Percentiles rank a stretch among this genome's conserved stretches.
Evolutionary conservation across 257 asterid species (phyloP).

Genomic region (Parsonsia alboflavescens): DNA sequence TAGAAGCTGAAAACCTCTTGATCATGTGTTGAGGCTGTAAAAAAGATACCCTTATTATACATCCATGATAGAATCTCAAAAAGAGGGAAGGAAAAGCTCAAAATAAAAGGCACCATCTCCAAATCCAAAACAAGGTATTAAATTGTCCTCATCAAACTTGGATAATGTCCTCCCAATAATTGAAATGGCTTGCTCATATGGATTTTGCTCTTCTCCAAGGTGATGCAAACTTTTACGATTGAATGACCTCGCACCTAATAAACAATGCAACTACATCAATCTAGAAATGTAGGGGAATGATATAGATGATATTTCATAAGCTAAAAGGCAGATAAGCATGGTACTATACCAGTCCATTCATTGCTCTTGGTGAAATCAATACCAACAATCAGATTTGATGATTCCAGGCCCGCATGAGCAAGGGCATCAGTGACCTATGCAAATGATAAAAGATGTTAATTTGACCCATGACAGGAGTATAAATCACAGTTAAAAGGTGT

Average conservation of each 20-base stretch:
- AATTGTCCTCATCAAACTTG: conserved; percentile 87
- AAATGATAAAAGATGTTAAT: conserved; percentile 4
- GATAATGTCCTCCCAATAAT: conserved; percentile 89
- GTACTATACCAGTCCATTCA: conserved; percentile 81
- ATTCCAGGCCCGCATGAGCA: conserved; percentile 89
- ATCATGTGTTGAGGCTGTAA: conserved; percentile 96
- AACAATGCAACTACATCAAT: conserved; percentile 5
- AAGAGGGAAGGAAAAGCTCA: conserved; percentile 9
- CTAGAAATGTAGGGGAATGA: background rate
- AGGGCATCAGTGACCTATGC: conserved; percentile 87
- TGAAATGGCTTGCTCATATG: conserved; percentile 94
- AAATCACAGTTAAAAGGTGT: background rate
- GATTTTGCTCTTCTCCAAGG: conserved; percentile 71
- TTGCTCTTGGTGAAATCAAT: conserved; percentile 98
- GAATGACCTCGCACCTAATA: conserved; percentile 78
- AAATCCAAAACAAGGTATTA: conserved; percentile 87
- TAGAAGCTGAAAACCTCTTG: conserved; percentile 87
- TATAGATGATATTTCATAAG: background rate
- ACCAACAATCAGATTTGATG: conserved; percentile 91
- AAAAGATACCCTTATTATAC: conserved; percentile 19
- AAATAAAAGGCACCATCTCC: conserved; percentile 72
- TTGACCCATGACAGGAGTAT: background rate
- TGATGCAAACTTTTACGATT: conserved; percentile 82
- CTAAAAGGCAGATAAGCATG: background rate
- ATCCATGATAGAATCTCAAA: conserved; percentile 10